Base-by-base conservation (phyloP, 2,329 filamentous ascomycete species). In the Botrytis galanthina region DNA sequence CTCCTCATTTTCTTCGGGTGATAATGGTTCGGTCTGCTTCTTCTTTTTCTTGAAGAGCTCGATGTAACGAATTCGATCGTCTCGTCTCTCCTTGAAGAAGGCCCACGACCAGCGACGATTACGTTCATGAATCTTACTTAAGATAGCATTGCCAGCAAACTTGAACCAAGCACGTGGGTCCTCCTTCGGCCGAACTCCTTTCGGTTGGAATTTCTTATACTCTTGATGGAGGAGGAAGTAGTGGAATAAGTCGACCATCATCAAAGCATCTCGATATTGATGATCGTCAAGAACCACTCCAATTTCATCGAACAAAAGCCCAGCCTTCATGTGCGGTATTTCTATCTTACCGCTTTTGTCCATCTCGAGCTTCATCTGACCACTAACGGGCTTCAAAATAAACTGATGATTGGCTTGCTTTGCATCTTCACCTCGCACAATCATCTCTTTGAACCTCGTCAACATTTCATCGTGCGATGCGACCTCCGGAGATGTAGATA, bases 211-310 rank as follows among this genome's bases (percentile, higher is more conserved):
- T 78, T 92, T 95, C 81, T 97, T 97, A 85, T 98, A 98, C 81
- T 99, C 95, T 82, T 98, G 96, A 77, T 99, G 96, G 46, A 95
- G 91, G 78, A 98, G 93, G 82, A 98, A 99, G 83, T 97, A 98
- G 82, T 99, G 96, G 85, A 99, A 99, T 4, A 98, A 86, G 81
- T 99, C 96, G 2, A 98, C 93, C 85, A 99, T 93, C 96, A 99
- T 99, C 74, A 99, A 84, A 8, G 92, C 94, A 83, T 99, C 96
- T 44, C 97, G 92, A 81, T 99, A 99, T 81, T 99, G 96, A 77
- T 98, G 90, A 77, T 99, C 95, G 78, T 99, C 97, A 46, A 99
- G 87, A n/a, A 98, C 93, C 76, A 99, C 91, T 69, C 97, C 96
- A 74, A 99, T 95, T 80, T 99, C 97, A 80, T 99, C 95, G 78